A percentile compares a stretch with the other conserved stretches of the same genome.
phyloP scores from a whole-genome alignment of 805 yeast genomes.

The Lachancea fermentati region DNA sequence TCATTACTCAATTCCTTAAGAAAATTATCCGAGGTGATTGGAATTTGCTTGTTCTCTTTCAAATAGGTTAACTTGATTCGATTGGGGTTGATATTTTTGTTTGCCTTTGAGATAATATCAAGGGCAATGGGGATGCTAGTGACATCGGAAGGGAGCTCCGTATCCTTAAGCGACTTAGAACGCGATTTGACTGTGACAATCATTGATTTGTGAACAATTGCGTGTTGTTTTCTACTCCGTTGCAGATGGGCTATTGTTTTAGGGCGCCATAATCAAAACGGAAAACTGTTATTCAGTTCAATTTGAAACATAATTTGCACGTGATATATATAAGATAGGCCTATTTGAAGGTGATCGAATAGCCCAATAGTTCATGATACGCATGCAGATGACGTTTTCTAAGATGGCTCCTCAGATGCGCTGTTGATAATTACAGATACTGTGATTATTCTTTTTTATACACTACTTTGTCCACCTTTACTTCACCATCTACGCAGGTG shows the following conservation, averaged over 20 bases:
- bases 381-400: too few species aligned
- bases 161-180: conserved; percentile 49
- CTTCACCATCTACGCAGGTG: conserved; percentile 72
- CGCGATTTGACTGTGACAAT: conserved; percentile 51
- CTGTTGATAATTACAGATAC: too few species aligned
- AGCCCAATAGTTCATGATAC: too few species aligned
- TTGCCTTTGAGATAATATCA: conserved; percentile 39
- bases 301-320: too few species aligned
- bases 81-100: conserved; percentile 39
- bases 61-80: conserved; percentile 52
- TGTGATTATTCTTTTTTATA: conserved; percentile 45
- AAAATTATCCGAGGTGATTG: conserved; percentile 22
- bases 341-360: too few species aligned
- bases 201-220: too few species aligned
- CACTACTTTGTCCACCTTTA: conserved; percentile 83
- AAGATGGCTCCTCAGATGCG: too few species aligned
- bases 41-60: conserved; percentile 31
- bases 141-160: conserved; percentile 35
- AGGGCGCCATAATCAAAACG: too few species aligned
- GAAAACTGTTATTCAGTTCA: too few species aligned
- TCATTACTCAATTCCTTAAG: conserved; percentile 34
- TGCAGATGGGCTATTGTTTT: too few species aligned
- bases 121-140: conserved; percentile 42
- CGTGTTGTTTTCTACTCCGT: too few species aligned
- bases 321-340: too few species aligned